These are phyloP conservation scores for Globisporangium spiculum DNA, from an alignment of 352 stramenopile species.

Conservation along the genomic window DNA sequence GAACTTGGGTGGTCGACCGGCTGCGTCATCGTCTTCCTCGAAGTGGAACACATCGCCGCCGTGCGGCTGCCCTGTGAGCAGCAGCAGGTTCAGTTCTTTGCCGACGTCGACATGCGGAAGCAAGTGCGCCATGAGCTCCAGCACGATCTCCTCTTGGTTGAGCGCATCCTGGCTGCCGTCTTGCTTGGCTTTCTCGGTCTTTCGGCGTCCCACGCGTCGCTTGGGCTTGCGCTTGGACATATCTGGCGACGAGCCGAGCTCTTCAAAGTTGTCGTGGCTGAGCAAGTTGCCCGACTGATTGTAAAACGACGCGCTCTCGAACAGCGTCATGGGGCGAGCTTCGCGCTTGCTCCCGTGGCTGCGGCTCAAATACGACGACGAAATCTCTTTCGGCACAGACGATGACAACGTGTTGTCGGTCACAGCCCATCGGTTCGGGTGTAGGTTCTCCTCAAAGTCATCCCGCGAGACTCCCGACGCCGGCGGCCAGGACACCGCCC, in stretches of 20 bases:
- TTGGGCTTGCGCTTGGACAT: conserved; percentile 35
- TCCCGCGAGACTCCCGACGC: conserved; percentile 18
- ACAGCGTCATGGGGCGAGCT: conserved; percentile 67
- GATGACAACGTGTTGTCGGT: conserved; percentile 11
- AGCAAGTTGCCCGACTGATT: conserved; percentile 70
- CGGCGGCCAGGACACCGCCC: conserved; percentile 53
- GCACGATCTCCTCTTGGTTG: conserved; percentile 60
- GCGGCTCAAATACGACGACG: conserved; percentile 18
- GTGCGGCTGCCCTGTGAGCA: conserved; percentile 43
- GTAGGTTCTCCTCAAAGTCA: conserved; percentile 31
- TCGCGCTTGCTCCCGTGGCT: conserved; percentile 39
- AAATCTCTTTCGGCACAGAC: conserved; percentile 34
- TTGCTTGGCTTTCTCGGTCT: conserved; percentile 44
- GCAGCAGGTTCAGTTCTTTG: conserved; percentile 72
- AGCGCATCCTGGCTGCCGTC: conserved; percentile 28
- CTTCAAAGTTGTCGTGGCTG: conserved; percentile 69
- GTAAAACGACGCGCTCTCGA: conserved; percentile 76
- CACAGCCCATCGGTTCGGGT: conserved; percentile 24
- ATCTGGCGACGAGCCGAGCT: conserved; percentile 57
- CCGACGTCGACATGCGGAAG: conserved; percentile 72
- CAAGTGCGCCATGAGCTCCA: conserved; percentile 73
- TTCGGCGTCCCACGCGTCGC: conserved; percentile 58
- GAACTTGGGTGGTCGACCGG: background rate
- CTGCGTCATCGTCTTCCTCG: conserved; percentile 43
- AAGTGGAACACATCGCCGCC: conserved; percentile 69